phyloP scores from a whole-genome alignment of 2,329 filamentous ascomycete species.

The Pseudogymnoascus sp. region DNA sequence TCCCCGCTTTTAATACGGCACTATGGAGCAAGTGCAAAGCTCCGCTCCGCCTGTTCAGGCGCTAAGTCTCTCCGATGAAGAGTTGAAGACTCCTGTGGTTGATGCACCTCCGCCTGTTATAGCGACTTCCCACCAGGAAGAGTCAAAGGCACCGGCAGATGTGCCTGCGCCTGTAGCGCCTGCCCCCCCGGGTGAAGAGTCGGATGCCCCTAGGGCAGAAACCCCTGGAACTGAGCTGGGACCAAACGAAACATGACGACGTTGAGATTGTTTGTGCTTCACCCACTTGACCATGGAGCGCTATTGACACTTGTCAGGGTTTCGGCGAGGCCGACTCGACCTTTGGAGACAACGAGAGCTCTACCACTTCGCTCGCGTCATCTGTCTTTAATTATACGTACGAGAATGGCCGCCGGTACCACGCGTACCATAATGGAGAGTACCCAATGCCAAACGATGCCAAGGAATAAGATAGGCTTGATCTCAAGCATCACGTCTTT shows the following conservation, averaged over 20 bases:
- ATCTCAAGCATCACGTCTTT: slow-evolving; percentile 22
- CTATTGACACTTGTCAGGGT: neutral
- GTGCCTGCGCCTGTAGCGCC: neutral
- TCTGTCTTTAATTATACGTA: slow-evolving; percentile 17
- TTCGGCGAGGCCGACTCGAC: slow-evolving; percentile 7
- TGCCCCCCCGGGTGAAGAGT: neutral
- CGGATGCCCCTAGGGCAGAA: neutral
- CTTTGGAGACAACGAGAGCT: neutral
- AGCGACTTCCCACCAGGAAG: no score
- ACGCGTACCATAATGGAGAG: slow-evolving; percentile 32
- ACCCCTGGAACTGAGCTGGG: neutral
- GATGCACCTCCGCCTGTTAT: neutral
- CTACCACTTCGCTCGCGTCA: slow-evolving; percentile 13
- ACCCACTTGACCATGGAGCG: neutral
- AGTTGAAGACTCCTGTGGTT: neutral
- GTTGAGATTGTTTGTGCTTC: slow-evolving; percentile 1
- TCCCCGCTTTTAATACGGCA: neutral
- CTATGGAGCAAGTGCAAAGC: neutral
- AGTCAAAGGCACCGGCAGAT: neutral
- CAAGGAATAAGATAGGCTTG: slow-evolving; percentile 23
- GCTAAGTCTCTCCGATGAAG: neutral
- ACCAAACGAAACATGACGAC: neutral
- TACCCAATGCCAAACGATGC: slow-evolving; percentile 21
- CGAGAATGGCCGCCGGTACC: slow-evolving; percentile 21
- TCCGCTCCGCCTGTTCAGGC: neutral